Evolutionary conservation across 73 alveolate genomes (phyloP).

Genomic region (Tetrahymena thermophila): DNA sequence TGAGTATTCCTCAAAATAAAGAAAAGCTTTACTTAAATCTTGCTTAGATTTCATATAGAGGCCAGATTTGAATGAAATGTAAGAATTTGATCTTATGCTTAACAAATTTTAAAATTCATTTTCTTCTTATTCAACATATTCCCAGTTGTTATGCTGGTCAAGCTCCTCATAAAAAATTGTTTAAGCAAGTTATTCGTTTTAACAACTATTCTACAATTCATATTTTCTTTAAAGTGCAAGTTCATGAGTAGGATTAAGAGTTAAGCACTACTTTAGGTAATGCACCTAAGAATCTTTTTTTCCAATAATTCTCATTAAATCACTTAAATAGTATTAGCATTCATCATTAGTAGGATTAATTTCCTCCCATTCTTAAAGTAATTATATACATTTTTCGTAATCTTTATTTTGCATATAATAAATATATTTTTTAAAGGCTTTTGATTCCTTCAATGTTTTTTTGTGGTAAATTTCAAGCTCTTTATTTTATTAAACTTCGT

Average conservation of each 20-base stretch:
- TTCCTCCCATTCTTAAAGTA: not conserved
- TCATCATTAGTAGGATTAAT: not conserved
- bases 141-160: not conserved
- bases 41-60: not conserved
- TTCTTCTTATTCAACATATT: not conserved
- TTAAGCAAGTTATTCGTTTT: not conserved
- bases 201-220: not conserved
- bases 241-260: not conserved
- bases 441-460: not conserved
- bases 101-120: not conserved
- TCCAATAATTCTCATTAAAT: not conserved
- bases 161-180: not conserved
- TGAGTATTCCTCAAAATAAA: not conserved
- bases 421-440: not conserved
- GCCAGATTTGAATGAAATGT: not conserved
- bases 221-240: not conserved
- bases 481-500: not conserved
- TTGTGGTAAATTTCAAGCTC: not conserved
- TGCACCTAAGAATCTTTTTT: not conserved
- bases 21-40: not conserved
- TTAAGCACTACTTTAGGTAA: not conserved
- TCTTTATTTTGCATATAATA: not conserved
- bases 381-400: not conserved
- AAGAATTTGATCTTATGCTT: not conserved
- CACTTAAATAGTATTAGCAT: not conserved